Conservation (phyloP, 2,329 filamentous ascomycete genomes). For the Fusarium oxysporum region DNA sequence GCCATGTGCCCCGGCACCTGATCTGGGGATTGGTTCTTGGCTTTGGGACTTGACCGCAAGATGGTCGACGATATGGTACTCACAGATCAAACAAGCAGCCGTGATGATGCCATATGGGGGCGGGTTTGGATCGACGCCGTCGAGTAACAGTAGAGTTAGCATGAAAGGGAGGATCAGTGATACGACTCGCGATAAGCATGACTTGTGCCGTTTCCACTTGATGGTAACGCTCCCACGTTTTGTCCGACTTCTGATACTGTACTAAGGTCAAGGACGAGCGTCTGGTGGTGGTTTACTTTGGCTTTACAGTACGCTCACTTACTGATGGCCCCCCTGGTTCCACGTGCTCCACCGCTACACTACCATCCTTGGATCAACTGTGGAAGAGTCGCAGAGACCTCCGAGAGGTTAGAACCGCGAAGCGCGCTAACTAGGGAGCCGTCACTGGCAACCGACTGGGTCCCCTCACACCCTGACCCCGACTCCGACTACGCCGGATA, state of each 20-base stretch:
- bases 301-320: background rate
- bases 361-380: constrained; percentile 12
- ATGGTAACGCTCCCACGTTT: constrained; percentile 39
- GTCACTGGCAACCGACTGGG: constrained; percentile 1
- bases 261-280: constrained; percentile 12
- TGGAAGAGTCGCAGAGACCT: background rate
- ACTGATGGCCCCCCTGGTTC: constrained; percentile 29
- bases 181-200: constrained; percentile 23
- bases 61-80: constrained; percentile 8
- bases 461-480: background rate
- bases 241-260: constrained; percentile 16
- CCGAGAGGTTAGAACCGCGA: constrained; percentile 1
- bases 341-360: constrained; percentile 33
- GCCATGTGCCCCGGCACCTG: constrained; percentile 21
- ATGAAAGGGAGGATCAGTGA: constrained; percentile 1
- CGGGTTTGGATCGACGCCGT: constrained; percentile 26
- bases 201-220: constrained; percentile 19
- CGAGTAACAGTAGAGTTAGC: background rate
- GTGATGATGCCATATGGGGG: constrained; percentile 31
- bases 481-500: constrained; percentile 37
- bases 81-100: constrained; percentile 7
- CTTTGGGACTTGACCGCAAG: constrained; percentile 22
- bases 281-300: constrained; percentile 30
- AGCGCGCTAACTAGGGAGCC: constrained; percentile 25
- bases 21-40: constrained; percentile 30